Percentiles rank a stretch among this genome's conserved stretches.
Conservation (phyloP, 371 early-diverging fungal genomes). For the Lichtheimia hyalospora region DNA sequence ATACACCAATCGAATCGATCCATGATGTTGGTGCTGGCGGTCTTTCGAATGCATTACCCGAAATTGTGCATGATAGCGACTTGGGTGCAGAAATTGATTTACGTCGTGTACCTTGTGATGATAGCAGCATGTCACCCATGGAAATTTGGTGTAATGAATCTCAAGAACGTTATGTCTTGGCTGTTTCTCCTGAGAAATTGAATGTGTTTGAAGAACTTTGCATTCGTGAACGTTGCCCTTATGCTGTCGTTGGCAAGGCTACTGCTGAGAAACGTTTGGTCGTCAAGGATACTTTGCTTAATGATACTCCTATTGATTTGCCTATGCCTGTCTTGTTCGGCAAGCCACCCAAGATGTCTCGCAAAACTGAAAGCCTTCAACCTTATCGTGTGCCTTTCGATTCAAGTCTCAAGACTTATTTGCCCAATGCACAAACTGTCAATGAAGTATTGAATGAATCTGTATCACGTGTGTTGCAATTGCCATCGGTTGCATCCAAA, state of each 20-base stretch:
- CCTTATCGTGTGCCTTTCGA: slow-evolving; percentile 63
- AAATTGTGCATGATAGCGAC: slow-evolving; percentile 93
- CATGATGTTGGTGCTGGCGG: slow-evolving; percentile 99
- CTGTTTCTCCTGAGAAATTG: slow-evolving; percentile 71
- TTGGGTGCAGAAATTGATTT: slow-evolving; percentile 90
- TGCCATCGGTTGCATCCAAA: slow-evolving; percentile 92
- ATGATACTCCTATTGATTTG: slow-evolving; percentile 80
- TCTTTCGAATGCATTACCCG: slow-evolving; percentile 94
- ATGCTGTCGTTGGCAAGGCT: slow-evolving; percentile 90
- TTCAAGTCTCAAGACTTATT: slow-evolving; percentile 59
- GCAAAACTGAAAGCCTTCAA: slow-evolving; percentile 59
- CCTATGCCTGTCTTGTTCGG: slow-evolving; percentile 96
- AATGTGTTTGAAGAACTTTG: slow-evolving; percentile 75
- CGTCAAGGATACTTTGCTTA: slow-evolving; percentile 73
- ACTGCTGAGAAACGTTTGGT: slow-evolving; percentile 82
- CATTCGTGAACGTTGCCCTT: slow-evolving; percentile 91
- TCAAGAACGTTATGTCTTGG: slow-evolving; percentile 96
- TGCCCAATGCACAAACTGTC: slow-evolving; percentile 32
- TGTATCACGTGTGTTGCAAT: slow-evolving; percentile 74
- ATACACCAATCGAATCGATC: slow-evolving; percentile 86
- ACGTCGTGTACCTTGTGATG: slow-evolving; percentile 86
- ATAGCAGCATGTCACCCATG: slow-evolving; percentile 94
- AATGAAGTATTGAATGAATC: slow-evolving; percentile 58
- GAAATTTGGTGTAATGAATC: slow-evolving; percentile 99
- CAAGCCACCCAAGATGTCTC: slow-evolving; percentile 94